Base-by-base conservation (phyloP, 2,329 filamentous ascomycete species). In the Gremmenia infestans region DNA sequence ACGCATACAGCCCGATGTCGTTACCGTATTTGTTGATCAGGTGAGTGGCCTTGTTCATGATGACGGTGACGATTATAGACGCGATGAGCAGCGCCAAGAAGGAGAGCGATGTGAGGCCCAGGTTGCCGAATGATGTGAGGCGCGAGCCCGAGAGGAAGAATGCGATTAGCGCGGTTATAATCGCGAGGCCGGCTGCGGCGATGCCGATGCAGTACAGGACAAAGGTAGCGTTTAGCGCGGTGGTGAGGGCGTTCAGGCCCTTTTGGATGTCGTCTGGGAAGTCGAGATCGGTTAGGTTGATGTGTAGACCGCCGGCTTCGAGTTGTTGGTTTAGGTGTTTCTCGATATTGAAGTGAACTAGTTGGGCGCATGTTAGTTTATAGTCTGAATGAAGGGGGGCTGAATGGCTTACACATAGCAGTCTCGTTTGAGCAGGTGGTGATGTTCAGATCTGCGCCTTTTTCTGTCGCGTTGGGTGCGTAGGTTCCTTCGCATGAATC, bases 41-140 rank as follows among this genome's bases (percentile, higher is more conserved):
- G 17, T 77, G 63, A 2, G 74, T 70, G 3, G 76, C 80, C 68
- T 83, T 81, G 53, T 78, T 74, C 11, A 78, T 76, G 4, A 85
- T 70, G 17, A 87, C 86, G 0, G 81, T 88, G 25, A 85, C 81
- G 23, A 92, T 86, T 63, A 90, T 90, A 19, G 88, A 92, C 48
- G 87, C 85, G 52, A 86, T 84, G 3, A 87, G 87, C 64, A 87
- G 78, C 12, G 83, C 72, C 6, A 82, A 42, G 59, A 83, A 81
- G 0, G 78, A 54, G 48, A 70, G 54, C 43, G 74, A 65, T 17
- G 78, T 70, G 8, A 83, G 63, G 6, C 76, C 62, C 48, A 80
- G 71, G 63, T 83, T 82, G 47, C 78, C 61, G 19, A 77, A 70
- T 2, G 78, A 75, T n/a, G 75, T 71, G 19, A 80, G 62, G 1